These are phyloP conservation scores for Ogataea polymorpha DNA, from an alignment of 805 yeast genomes.

Conservation along the genomic window DNA sequence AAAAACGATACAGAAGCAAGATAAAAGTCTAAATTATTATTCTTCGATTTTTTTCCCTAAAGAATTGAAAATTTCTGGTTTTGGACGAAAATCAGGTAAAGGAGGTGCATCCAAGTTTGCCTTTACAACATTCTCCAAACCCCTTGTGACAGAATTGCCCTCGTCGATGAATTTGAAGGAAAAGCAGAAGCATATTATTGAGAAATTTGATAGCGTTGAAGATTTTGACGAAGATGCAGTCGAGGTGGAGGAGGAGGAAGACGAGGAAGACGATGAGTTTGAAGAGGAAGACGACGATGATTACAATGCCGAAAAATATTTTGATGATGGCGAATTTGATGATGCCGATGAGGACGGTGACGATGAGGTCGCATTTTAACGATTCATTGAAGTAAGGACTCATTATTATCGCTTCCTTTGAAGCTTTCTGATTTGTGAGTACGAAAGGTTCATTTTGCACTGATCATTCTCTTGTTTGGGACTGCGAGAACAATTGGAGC, in stretches of 20 bases:
- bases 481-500: not conserved
- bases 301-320: slow-evolving; percentile 76
- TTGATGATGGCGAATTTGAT: slow-evolving; percentile 69
- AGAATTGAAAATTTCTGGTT: slow-evolving; percentile 73
- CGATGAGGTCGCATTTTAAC: slow-evolving; percentile 66
- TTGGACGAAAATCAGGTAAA: slow-evolving; percentile 44
- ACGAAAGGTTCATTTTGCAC: not conserved
- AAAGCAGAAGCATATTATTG: slow-evolving; percentile 29
- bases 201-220: slow-evolving; percentile 33
- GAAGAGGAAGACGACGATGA: slow-evolving; percentile 77
- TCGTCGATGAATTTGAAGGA: slow-evolving; percentile 20
- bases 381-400: not conserved
- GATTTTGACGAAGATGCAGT: slow-evolving; percentile 45
- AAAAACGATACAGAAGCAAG: not conserved
- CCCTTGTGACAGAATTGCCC: not conserved
- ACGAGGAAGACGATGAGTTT: slow-evolving; percentile 64
- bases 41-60: slow-evolving; percentile 67
- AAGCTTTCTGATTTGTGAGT: slow-evolving; percentile 6
- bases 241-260: slow-evolving; percentile 44
- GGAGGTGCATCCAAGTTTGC: slow-evolving; percentile 49
- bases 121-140: slow-evolving; percentile 36
- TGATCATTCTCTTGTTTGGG: not conserved
- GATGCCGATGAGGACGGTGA: slow-evolving; percentile 59
- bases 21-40: slow-evolving; percentile 54
- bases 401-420: not conserved